Evolutionary conservation across 805 yeast genomes (phyloP), one percentile per base, ranked within the genome.

Genomic region (Kregervanrija delftensis): DNA sequence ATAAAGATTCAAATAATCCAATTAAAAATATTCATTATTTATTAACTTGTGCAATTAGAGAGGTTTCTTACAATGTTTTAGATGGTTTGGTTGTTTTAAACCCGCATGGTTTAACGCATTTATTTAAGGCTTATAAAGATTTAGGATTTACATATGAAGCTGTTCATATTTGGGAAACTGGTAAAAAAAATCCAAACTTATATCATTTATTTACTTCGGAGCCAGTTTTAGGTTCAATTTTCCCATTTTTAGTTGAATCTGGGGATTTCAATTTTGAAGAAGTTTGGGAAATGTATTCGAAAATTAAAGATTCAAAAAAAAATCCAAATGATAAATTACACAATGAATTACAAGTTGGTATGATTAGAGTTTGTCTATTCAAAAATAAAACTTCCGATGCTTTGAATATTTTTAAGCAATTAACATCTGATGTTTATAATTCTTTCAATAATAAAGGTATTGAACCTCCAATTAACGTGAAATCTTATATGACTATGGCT

Each of bases 301-400:
- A 56, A 10, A 58, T 63, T 36, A 60, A 56, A 49, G 16, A 49
- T 5, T 64, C 65, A 45, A 22, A 22, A 22, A 69, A 70, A 39
- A 56, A 53, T 15, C 59, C 58, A 3, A 50, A 50, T 14, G 59
- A 59, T 33, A 57, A 56, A 12, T 53, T 68, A 33, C 67, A 67
- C 50, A 69, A 67, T 44, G 77, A 77, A 42, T 70, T 86, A 45
- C 72, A 77, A 41, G 77, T 78, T 38, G 84, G 90, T 41, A 79
- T 86, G 77, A 84, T 88, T 45, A 76, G 83, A 59, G 83, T 86
- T 17, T 78, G 88, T 48, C 66, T 87, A 30, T 68, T 73, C 37
- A 83, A 83, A 31, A 78, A 79, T 42, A 82, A 80, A 56, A 77
- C 79, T 47, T 69, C 79, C 37, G 73, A 77, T 53, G 95, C 90